A percentile compares a stretch with the other conserved stretches of the same genome.
These are phyloP conservation scores for Pseudonitzschia multiseries DNA, from an alignment of 108 stramenopile genomes.

Conservation along the genomic window DNA sequence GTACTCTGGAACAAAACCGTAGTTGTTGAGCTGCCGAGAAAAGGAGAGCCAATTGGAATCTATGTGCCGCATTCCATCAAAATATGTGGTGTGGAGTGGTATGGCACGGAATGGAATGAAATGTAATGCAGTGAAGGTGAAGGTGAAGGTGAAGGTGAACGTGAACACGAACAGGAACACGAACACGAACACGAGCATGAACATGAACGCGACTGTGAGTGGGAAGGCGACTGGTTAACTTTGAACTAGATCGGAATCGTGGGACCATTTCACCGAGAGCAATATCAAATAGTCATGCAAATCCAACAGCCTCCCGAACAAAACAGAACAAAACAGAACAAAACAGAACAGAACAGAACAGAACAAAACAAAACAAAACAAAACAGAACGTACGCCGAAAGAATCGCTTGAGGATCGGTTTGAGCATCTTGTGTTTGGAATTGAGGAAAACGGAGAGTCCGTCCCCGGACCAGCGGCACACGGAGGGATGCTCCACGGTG, in stretches of 20 bases:
- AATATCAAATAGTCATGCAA: no score
- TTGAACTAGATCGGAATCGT: not conserved
- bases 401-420: not conserved
- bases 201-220: no score
- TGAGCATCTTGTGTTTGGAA: not conserved
- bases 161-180: no score
- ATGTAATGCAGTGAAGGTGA: no score
- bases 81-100: no score
- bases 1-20: constrained; percentile 7
- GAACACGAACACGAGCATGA: no score
- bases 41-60: constrained; percentile 18
- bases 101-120: no score
- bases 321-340: not conserved
- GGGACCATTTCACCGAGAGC: no score
- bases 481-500: not conserved
- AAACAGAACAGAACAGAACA: not conserved
- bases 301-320: no score
- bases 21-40: constrained; percentile 18
- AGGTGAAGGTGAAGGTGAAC: no score
- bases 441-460: not conserved
- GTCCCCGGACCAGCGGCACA: constrained; percentile 11
- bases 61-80: not conserved
- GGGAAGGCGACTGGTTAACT: no score
- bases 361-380: not conserved
- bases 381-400: constrained; percentile 5